Evolutionary conservation across 805 yeast genomes (phyloP).

Genomic region (Candida silvatica): DNA sequence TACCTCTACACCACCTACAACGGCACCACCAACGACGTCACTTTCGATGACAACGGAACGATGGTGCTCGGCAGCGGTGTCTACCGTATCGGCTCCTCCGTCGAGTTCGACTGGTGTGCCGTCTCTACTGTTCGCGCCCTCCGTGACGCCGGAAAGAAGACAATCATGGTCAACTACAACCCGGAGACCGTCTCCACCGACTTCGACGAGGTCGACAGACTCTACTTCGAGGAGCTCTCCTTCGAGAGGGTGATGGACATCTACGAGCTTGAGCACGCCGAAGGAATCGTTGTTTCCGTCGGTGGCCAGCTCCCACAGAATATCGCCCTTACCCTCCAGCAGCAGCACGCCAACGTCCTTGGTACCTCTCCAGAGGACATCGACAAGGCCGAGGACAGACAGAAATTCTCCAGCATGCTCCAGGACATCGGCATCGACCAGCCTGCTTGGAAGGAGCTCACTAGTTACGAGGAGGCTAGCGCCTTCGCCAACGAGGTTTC

Average conservation of each 20-base stretch:
- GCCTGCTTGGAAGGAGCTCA: constrained; percentile 95
- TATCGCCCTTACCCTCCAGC: constrained; percentile 79
- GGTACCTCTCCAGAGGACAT: constrained; percentile 95
- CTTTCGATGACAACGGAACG: constrained; percentile 83
- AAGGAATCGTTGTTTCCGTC: constrained; percentile 90
- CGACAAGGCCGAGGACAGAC: constrained; percentile 97
- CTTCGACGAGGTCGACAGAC: constrained; percentile 95
- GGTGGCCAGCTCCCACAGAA: constrained; percentile 99
- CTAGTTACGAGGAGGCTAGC: constrained; percentile 80
- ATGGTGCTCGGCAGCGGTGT: constrained; percentile 98
- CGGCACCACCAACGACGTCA: constrained; percentile 78
- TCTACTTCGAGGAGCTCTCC: constrained; percentile 91
- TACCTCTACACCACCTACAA: constrained; percentile 94
- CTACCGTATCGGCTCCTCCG: constrained; percentile 96
- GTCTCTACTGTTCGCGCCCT: constrained; percentile 93
- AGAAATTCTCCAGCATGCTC: constrained; percentile 89
- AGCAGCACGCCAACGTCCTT: constrained; percentile 76
- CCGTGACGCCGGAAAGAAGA: constrained; percentile 78
- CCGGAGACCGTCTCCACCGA: constrained; percentile 99
- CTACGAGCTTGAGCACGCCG: constrained; percentile 82
- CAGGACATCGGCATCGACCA: constrained; percentile 92
- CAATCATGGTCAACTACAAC: constrained; percentile 94
- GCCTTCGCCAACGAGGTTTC: constrained; percentile 78
- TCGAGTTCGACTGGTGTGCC: constrained; percentile 99
- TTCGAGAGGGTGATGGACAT: constrained; percentile 97